Conservation (phyloP, 257 asterid species). For the Solanum chiquidenum region DNA sequence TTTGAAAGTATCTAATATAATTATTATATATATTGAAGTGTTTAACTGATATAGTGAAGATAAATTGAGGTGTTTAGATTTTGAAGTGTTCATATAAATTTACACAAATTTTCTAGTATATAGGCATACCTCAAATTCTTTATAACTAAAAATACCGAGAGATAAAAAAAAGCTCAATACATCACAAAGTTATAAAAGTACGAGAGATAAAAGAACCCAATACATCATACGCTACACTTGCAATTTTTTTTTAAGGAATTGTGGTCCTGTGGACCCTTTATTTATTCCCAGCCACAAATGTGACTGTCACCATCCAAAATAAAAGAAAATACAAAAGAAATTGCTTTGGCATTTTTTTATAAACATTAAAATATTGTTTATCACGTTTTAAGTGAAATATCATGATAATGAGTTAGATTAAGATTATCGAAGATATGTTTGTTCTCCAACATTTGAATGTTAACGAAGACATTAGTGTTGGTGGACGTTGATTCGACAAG, state of each 20-base stretch:
- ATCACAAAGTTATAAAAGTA: not conserved
- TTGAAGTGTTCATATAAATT: too few species aligned
- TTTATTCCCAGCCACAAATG: too few species aligned
- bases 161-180: too few species aligned
- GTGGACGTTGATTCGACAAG: too few species aligned
- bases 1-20: not conserved
- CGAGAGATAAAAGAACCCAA: not conserved
- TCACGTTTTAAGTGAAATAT: not conserved
- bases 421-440: too few species aligned
- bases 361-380: not conserved
- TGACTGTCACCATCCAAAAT: too few species aligned
- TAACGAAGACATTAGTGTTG: too few species aligned
- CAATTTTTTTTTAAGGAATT: not conserved
- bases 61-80: too few species aligned
- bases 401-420: not conserved
- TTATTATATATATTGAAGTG: not conserved
- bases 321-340: not conserved
- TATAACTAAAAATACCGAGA: too few species aligned
- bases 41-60: not conserved
- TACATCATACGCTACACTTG: not conserved
- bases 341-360: too few species aligned
- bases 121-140: not conserved
- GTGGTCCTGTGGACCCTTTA: too few species aligned
- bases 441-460: not conserved
- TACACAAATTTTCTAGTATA: not conserved